These are phyloP conservation scores for Phalaenopsis aphrodite DNA, from an alignment of 106 monocot species.

Conservation along the genomic window DNA sequence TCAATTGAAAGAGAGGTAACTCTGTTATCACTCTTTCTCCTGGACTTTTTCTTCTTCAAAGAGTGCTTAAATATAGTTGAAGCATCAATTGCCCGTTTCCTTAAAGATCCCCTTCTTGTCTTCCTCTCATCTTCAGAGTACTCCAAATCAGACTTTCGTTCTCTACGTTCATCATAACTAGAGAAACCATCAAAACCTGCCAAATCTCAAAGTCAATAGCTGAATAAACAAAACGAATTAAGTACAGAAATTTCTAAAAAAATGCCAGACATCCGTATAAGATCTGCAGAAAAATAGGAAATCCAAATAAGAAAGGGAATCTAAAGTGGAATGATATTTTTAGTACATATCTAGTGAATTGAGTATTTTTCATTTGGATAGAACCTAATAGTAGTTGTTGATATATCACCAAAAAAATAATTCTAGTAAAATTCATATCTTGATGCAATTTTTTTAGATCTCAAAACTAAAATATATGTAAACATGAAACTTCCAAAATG, in stretches of 20 bases:
- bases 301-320: neutral
- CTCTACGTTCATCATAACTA: conserved; percentile 32
- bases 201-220: neutral
- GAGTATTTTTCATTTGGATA: too few relatives aligned
- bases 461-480: too few relatives aligned
- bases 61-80: conserved; percentile 54
- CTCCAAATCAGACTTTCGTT: conserved; percentile 44
- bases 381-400: too few relatives aligned
- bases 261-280: neutral
- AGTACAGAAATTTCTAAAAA: neutral
- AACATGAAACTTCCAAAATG: too few relatives aligned
- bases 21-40: conserved; percentile 11
- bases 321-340: neutral
- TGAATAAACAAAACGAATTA: neutral
- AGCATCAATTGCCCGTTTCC: conserved; percentile 50
- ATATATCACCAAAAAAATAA: too few relatives aligned
- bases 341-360: too few relatives aligned
- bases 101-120: conserved; percentile 40
- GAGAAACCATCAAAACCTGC: conserved; percentile 54
- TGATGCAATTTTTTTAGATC: too few relatives aligned
- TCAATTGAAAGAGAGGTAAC: conserved; percentile 15
- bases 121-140: conserved; percentile 57
- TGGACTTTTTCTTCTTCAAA: conserved; percentile 24
- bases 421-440: too few relatives aligned
- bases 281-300: neutral